Percentiles rank a stretch among this genome's conserved stretches.
Evolutionary conservation across 2,329 filamentous ascomycete genomes (phyloP).

Genomic region (Cryphonectria radicalis): DNA sequence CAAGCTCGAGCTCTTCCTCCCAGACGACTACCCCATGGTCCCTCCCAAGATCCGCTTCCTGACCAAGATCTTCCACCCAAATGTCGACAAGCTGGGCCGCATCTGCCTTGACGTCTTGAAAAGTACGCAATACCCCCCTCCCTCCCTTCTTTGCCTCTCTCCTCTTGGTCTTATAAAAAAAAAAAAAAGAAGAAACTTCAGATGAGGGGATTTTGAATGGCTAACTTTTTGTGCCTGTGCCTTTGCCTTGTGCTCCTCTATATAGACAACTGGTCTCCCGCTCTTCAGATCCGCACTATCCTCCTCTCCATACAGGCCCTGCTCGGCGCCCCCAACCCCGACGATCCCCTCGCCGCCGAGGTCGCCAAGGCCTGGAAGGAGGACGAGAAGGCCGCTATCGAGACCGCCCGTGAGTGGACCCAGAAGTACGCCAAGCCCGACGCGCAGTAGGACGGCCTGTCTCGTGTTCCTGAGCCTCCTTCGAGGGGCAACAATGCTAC

Average conservation of each 20-base stretch:
- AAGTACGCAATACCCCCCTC: slow-evolving; percentile 61
- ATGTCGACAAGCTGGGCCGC: slow-evolving; percentile 95
- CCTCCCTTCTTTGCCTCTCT: neutral
- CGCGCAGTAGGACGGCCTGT: slow-evolving; percentile 21
- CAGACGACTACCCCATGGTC: slow-evolving; percentile 99
- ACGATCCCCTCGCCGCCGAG: slow-evolving; percentile 97
- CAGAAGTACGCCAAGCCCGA: slow-evolving; percentile 67
- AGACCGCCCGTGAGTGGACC: slow-evolving; percentile 92
- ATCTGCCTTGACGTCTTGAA: slow-evolving; percentile 98
- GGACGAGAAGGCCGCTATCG: slow-evolving; percentile 88
- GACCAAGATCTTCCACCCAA: slow-evolving; percentile 99
- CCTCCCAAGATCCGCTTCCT: slow-evolving; percentile 98
- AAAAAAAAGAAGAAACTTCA: neutral
- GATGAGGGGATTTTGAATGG: neutral
- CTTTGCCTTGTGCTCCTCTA: neutral
- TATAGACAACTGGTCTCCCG: slow-evolving; percentile 96
- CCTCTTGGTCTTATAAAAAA: neutral
- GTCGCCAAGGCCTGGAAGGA: slow-evolving; percentile 99
- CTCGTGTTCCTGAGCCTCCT: neutral
- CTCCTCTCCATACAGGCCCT: slow-evolving; percentile 98
- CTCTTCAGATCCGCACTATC: slow-evolving; percentile 96
- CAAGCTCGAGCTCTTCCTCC: slow-evolving; percentile 95
- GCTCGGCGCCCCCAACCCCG: slow-evolving; percentile 93
- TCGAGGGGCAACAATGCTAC: neutral
- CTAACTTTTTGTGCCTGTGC: slow-evolving; percentile 25